Evolutionary conservation across 768 basidiomycete genomes (phyloP).

Genomic region (Serpula lacrymans): DNA sequence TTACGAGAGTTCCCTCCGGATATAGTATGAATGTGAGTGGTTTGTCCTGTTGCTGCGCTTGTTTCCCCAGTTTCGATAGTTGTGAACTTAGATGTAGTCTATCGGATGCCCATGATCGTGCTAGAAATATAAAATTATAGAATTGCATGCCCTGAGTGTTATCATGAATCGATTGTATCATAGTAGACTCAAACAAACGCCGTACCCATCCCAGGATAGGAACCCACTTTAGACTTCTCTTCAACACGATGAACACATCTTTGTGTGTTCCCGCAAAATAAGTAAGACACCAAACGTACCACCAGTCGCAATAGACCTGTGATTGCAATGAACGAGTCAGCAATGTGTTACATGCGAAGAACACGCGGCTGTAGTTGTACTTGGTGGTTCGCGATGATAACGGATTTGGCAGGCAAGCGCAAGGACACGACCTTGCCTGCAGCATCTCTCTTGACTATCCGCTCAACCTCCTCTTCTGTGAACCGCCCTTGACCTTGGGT

Average conservation of each 20-base stretch:
- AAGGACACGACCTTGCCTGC: slow-evolving; percentile 57
- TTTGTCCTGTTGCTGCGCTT: slow-evolving; percentile 62
- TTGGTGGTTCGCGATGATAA: slow-evolving; percentile 93
- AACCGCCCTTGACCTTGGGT: slow-evolving; percentile 63
- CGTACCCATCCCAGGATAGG: slow-evolving; percentile 88
- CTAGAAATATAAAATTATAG: slow-evolving; percentile 90
- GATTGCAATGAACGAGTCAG: background rate
- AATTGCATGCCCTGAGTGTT: slow-evolving; percentile 80
- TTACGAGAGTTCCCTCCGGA: slow-evolving; percentile 95
- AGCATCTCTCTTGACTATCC: slow-evolving; percentile 52
- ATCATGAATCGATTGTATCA: slow-evolving; percentile 4
- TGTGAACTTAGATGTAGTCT: slow-evolving; percentile 59
- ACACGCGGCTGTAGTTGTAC: slow-evolving; percentile 34
- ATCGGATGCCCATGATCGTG: slow-evolving; percentile 89
- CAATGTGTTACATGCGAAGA: background rate
- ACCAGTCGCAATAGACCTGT: slow-evolving; percentile 79
- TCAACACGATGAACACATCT: slow-evolving; percentile 87
- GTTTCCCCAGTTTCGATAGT: slow-evolving; percentile 65
- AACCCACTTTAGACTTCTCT: slow-evolving; percentile 85
- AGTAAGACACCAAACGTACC: slow-evolving; percentile 83
- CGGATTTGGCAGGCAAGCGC: slow-evolving; percentile 72
- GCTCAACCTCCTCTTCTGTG: slow-evolving; percentile 54
- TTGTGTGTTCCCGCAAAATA: slow-evolving; percentile 69
- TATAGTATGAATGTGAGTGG: slow-evolving; percentile 85
- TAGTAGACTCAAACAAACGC: slow-evolving; percentile 5